A percentile compares a stretch with the other conserved stretches of the same genome.
These are phyloP conservation scores for Alternaria viburni DNA, from an alignment of 2,329 filamentous ascomycete genomes.

Conservation along the genomic window DNA sequence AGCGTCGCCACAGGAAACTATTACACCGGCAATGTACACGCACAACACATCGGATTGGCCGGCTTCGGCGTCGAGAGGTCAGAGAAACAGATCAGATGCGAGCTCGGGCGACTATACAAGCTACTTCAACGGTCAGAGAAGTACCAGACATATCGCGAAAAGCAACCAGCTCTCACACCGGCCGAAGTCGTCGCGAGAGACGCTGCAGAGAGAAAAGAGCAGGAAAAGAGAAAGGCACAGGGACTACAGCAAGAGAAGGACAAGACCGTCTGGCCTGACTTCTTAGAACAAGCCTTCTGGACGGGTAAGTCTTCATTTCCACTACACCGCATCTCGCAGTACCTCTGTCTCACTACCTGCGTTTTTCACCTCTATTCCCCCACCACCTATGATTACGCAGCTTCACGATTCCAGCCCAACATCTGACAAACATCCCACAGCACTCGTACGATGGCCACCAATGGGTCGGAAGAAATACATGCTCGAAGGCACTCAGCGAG, in stretches of 20 bases:
- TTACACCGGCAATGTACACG: conserved; percentile 31
- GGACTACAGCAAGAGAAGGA: conserved; percentile 40
- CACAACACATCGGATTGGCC: conserved; percentile 29
- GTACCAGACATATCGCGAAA: conserved; percentile 55
- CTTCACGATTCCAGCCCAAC: not conserved
- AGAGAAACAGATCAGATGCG: conserved; percentile 36
- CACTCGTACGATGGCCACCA: conserved; percentile 59
- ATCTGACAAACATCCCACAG: conserved; percentile 11
- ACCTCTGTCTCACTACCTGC: not conserved
- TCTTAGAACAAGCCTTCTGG: conserved; percentile 57
- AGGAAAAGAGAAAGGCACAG: conserved; percentile 20
- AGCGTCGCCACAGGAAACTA: conserved; percentile 27
- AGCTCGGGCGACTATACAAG: conserved; percentile 38
- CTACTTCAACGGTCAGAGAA: conserved; percentile 45
- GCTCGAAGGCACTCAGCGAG: conserved; percentile 59
- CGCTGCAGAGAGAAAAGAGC: conserved; percentile 20
- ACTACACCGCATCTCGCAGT: not conserved
- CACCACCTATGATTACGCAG: not conserved
- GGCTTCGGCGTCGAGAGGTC: conserved; percentile 30
- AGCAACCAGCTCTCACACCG: conserved; percentile 41
- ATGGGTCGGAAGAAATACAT: conserved; percentile 63
- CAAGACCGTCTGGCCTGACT: conserved; percentile 54
- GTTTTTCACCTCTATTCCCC: not conserved
- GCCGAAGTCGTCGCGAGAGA: conserved; percentile 29
- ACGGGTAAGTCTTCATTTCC: conserved; percentile 45